Conservation (phyloP, 2,329 filamentous ascomycete species). For the Cadophora sp. region DNA sequence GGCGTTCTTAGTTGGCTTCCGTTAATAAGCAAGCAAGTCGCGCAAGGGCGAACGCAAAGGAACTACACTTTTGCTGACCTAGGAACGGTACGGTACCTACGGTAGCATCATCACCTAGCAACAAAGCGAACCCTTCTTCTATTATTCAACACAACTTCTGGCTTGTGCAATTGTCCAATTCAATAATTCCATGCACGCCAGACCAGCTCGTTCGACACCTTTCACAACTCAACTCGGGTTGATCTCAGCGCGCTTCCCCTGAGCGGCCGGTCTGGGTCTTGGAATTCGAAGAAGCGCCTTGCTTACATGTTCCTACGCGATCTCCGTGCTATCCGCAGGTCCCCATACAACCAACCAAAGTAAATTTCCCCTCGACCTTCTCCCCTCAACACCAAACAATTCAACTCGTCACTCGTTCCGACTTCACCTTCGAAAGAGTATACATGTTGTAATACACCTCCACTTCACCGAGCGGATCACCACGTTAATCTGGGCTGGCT, state of each 20-base stretch:
- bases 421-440: background rate
- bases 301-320: constrained; percentile 9
- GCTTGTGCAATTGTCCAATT: background rate
- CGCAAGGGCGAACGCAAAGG: constrained; percentile 5
- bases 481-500: constrained; percentile 15
- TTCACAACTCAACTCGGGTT: background rate
- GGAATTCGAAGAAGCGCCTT: constrained; percentile 16
- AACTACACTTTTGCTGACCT: background rate
- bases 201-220: background rate
- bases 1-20: constrained; percentile 3
- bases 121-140: constrained; percentile 2
- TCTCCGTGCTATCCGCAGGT: constrained; percentile 17
- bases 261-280: constrained; percentile 7
- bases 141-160: background rate
- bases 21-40: constrained; percentile 16
- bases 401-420: constrained; percentile 11
- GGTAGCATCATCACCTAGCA: background rate
- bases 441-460: constrained; percentile 16
- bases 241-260: constrained; percentile 5
- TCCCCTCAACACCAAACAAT: constrained; percentile 4
- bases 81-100: too few relatives aligned
- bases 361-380: constrained; percentile 17
- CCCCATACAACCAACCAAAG: constrained; percentile 10
- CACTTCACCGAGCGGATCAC: constrained; percentile 9
- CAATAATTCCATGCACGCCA: background rate